Conservation (phyloP, 2,329 filamentous ascomycete genomes). For the Exophiala phaeomuriformis region DNA sequence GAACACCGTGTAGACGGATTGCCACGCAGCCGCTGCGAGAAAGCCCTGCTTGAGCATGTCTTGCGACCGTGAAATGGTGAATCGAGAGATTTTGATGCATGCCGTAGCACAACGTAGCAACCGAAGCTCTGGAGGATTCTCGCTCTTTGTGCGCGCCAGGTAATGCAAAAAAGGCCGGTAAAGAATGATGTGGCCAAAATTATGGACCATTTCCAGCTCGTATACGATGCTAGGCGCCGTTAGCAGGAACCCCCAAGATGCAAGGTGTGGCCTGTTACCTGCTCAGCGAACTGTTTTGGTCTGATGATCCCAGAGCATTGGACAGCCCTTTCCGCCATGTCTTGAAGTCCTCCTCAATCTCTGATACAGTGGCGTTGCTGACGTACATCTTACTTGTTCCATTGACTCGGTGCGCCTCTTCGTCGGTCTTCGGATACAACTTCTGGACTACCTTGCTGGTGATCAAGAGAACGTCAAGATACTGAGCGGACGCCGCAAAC, state of each 20-base stretch:
- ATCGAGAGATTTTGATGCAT: constrained; percentile 16
- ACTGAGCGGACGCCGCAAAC: constrained; percentile 17
- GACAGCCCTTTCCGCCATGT: constrained; percentile 13
- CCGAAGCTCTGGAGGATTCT: constrained; percentile 9
- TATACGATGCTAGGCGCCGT: constrained; percentile 11
- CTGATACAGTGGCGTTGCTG: constrained; percentile 10
- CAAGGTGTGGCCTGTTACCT: constrained; percentile 5
- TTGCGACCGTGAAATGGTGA: constrained; percentile 14
- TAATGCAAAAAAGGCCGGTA: constrained; percentile 26
- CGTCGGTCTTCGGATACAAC: constrained; percentile 16
- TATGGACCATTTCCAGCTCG: constrained; percentile 21
- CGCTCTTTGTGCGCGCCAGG: constrained; percentile 15
- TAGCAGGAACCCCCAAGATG: neutral
- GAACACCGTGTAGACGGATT: constrained; percentile 22
- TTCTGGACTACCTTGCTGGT: constrained; percentile 13
- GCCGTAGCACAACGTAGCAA: constrained; percentile 12
- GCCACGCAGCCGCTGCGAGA: constrained; percentile 19
- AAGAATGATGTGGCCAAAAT: constrained; percentile 26
- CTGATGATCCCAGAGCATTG: constrained; percentile 5
- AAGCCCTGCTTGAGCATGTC: constrained; percentile 15
- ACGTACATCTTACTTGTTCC: constrained; percentile 12
- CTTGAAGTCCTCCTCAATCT: constrained; percentile 18
- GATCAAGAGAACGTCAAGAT: constrained; percentile 18
- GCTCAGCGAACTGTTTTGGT: constrained; percentile 3
- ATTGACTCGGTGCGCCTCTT: constrained; percentile 7